Percentiles rank a stretch among this genome's conserved stretches.
These are phyloP conservation scores for Lentinus tigrinus DNA, from an alignment of 768 basidiomycete genomes.

Conservation along the genomic window DNA sequence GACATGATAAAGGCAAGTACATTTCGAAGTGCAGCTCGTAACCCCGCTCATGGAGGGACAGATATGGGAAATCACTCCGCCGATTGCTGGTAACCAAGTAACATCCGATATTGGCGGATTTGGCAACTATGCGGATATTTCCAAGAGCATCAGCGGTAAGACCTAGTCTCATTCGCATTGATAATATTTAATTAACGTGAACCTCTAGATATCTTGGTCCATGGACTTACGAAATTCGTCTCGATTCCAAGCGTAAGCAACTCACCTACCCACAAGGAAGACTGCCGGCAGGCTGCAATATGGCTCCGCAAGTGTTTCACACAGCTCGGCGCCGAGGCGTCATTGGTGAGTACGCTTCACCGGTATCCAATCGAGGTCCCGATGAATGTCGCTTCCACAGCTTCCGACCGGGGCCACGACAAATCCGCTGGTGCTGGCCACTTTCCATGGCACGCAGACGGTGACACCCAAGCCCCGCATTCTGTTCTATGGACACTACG, in stretches of 20 bases:
- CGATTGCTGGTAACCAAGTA: constrained; percentile 5
- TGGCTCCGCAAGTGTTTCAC: constrained; percentile 87
- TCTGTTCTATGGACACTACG: constrained; percentile 96
- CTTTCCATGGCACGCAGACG: constrained; percentile 71
- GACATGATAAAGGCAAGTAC: constrained; percentile 70
- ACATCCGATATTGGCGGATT: constrained; percentile 7
- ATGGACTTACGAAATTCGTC: constrained; percentile 82
- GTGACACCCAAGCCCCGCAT: constrained; percentile 62
- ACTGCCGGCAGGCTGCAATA: constrained; percentile 92
- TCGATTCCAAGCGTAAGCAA: constrained; percentile 86
- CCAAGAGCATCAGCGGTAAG: constrained; percentile 9
- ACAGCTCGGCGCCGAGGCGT: constrained; percentile 84
- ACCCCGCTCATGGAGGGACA: constrained; percentile 13
- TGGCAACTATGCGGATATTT: constrained; percentile 4
- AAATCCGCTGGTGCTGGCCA: constrained; percentile 89
- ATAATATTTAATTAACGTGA: neutral
- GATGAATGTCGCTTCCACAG: constrained; percentile 36
- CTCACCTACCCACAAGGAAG: constrained; percentile 63
- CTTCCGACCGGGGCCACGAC: constrained; percentile 71
- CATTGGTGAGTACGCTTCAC: constrained; percentile 50
- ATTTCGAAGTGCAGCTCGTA: neutral
- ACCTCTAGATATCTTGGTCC: constrained; percentile 63
- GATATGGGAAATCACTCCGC: constrained; percentile 40
- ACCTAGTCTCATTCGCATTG: neutral
- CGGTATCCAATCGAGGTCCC: neutral